phyloP scores from a whole-genome alignment of 495 filamentous ascomycete species.

The Aspergillus taichungensis region DNA sequence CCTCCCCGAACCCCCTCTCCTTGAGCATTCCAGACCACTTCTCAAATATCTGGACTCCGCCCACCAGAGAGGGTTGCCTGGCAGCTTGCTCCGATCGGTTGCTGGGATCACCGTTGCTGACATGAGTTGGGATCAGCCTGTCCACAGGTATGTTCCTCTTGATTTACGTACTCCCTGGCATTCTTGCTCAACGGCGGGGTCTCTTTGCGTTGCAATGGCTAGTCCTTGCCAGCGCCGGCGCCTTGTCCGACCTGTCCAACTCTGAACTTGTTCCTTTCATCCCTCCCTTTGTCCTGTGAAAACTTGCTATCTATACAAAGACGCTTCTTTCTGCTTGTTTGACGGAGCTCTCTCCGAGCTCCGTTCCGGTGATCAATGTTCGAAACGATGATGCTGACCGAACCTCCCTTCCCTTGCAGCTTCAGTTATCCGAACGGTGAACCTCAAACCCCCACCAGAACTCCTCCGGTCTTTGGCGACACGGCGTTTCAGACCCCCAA shows the following conservation, averaged over 20 bases:
- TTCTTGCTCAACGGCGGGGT: slow-evolving; percentile 18
- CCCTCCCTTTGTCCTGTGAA: neutral
- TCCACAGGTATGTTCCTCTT: slow-evolving; percentile 53
- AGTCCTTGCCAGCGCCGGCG: too few relatives aligned
- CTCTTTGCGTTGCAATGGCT: slow-evolving; percentile 1
- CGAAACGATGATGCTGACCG: slow-evolving; percentile 27
- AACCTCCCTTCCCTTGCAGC: slow-evolving; percentile 40
- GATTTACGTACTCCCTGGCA: slow-evolving; percentile 1
- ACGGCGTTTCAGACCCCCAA: slow-evolving; percentile 61
- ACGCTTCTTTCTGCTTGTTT: too few relatives aligned
- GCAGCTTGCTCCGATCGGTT: slow-evolving; percentile 35
- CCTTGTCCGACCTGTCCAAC: neutral
- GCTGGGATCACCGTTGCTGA: slow-evolving; percentile 36
- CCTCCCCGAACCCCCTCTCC: slow-evolving; percentile 16
- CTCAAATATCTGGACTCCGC: slow-evolving; percentile 13
- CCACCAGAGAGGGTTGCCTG: slow-evolving; percentile 26
- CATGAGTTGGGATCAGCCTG: slow-evolving; percentile 71
- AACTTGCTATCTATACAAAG: neutral
- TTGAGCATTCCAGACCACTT: slow-evolving; percentile 25
- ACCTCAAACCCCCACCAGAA: slow-evolving; percentile 69
- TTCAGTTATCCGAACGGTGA: slow-evolving; percentile 72
- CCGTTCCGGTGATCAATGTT: neutral
- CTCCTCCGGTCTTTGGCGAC: slow-evolving; percentile 57
- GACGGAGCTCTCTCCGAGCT: slow-evolving; percentile 8
- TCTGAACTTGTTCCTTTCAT: slow-evolving; percentile 3